Evolutionary conservation across 768 basidiomycete genomes (phyloP), one percentile per base, ranked within the genome.

Genomic region (Suillus plorans): DNA sequence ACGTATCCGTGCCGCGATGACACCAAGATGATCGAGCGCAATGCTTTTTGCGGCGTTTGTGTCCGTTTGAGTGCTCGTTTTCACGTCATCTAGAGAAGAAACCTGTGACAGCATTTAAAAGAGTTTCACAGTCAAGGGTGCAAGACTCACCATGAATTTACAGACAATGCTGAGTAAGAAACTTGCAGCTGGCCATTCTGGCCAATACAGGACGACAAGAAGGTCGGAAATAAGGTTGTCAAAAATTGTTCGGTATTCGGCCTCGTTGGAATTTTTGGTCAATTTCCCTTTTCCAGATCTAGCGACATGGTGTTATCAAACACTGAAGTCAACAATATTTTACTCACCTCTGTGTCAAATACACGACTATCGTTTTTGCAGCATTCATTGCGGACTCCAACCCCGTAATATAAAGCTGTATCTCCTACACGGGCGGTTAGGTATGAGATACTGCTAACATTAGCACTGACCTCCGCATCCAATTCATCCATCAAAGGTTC

Each of bases 151-250:
- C 93, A 99, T 93, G 69, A 89, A 89, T 73, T 89, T 91, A 67
- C 89, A 91, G 8, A 89, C 86, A 56, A 97, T 89, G 52, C 84
- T 86, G 44, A 99, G 78, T 45, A 97, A 81, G 20, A 97, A 77
- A 50, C 88, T 84, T 2, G 97, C 93, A 12, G 93, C 96, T 7
- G 97, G 97, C 95, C 97, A 99, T 76, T 99, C 97, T 0, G 97
- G 96, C 87, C 93, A 93, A 73, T 91, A 95, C 7, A 98, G 80
- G 22, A 97, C 95, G 10, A 85, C 84, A 28, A 99, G 82, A 28
- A 97, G 80, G 72, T 99, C 97, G 2, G 88, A 87, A 49, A 99
- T 87, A 13, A 99, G 80, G 69, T 92, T 92, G 71, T 99, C 97
- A 65, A 99, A 91, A 45, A 99, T 94, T 0, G 89, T 82, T 58